A percentile compares a stretch with the other conserved stretches of the same genome.
These are phyloP conservation scores for Quercus lobata DNA, from an alignment of 331 rosid species.

Conservation along the genomic window DNA sequence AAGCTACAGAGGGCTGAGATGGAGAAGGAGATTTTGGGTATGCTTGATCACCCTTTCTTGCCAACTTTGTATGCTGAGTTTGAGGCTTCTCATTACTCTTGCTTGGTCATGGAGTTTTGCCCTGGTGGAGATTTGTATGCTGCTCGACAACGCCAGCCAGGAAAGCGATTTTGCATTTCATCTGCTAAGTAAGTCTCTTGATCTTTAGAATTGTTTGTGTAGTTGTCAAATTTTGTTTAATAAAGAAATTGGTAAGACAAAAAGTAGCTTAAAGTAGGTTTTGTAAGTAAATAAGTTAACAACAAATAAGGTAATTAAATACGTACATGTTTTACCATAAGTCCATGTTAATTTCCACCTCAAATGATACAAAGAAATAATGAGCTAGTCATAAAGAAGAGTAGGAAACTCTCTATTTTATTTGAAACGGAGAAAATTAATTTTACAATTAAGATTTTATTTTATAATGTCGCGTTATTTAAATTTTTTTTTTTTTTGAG, in stretches of 20 bases:
- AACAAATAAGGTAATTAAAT: no score
- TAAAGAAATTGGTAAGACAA: not conserved
- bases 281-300: no score
- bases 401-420: no score
- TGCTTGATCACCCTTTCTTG: conserved; percentile 93
- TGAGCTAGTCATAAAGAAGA: no score
- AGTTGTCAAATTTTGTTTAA: not conserved
- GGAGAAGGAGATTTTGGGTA: conserved; percentile 80
- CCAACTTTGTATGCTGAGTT: conserved; percentile 85
- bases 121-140: conserved; percentile 95
- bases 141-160: conserved; percentile 72
- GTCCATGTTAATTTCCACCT: not conserved
- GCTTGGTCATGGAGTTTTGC: conserved; percentile 96
- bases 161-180: conserved; percentile 62
- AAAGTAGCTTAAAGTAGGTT: no score
- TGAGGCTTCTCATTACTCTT: conserved; percentile 94
- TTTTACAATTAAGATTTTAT: no score
- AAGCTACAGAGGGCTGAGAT: conserved; percentile 78
- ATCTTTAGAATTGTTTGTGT: not conserved
- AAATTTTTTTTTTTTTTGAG: no score
- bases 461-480: no score
- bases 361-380: no score
- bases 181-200: conserved; percentile 57
- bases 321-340: not conserved
- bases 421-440: no score